Evolutionary conservation across 2,329 filamentous ascomycete species (phyloP), one percentile per base, ranked within the genome.

Genomic region (Arthrobotrys iridis): DNA sequence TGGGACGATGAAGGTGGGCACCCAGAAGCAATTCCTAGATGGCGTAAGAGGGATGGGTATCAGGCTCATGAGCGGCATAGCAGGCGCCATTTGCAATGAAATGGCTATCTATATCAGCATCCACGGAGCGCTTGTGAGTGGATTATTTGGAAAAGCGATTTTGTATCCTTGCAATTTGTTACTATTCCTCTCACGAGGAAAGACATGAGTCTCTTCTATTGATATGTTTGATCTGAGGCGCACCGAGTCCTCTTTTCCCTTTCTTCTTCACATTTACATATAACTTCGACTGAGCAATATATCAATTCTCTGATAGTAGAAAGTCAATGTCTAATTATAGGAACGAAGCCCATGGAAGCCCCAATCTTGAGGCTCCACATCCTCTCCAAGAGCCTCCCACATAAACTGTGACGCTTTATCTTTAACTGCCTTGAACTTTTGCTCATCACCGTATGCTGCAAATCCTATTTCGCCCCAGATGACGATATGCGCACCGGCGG

Each of bases 371-470:
- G 18, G 7, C 30, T 64, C 46, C 11, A 58, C 57, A 6, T 48
- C 35, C 28, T 68, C 57, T 7, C 45, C 59, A 20, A 75, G 35
- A 2, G 71, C 71, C 22, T 63, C 46, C 57, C 58, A 46, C n/a
- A 75, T 68, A 15, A 75, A n/a, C 18, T 59, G 43, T n/a, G 35
- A 41, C 11, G 71, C 71, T 63, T 67, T 75, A 11, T 50, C 57
- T 30, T 58, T 37, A 6, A 59, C 71, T 18, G 11, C 41, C 41
- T 75, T 68, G 48, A 68, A 63, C n/a, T 57, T 63, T 26, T 30
- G 13, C 15, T 37, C 40, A n/a, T 68, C 62, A 4, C 55, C 57
- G 13, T 75, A 33, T 0, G 46, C 28, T 18, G 71, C 37, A 20
- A 75, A 75, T 45, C 71, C 71, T 20, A 68, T 50, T 13, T 26